Base-by-base conservation (phyloP, 176 grass and related monocot genomes). In the Musa troglodytarum region DNA sequence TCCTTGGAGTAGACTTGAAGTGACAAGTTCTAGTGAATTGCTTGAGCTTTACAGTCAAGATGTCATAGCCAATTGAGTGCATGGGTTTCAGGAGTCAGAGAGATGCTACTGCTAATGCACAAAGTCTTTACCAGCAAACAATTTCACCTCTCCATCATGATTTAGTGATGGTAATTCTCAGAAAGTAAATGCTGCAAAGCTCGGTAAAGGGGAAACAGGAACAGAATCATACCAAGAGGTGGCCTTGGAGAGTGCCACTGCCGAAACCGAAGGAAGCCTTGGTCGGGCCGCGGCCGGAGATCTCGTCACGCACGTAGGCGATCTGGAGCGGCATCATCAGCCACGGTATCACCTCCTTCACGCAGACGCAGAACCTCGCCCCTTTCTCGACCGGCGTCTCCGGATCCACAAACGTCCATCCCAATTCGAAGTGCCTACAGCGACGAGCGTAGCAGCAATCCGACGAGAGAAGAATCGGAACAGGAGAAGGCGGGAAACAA, bases 271-370 rank as follows among this genome's bases (percentile, higher is more conserved):
- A 97, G 9, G 61, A 49, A 1, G 68, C 50, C 16, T 74, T 76
- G 22, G 51, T 76, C 9, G 69, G 52, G 13, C 74, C 0, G 52
- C 17, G 23, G 2, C 1, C 22, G 49, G 1, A 8, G 6, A 19
- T 25, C 14, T 23, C 73, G 11, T 82, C 49, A 9, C 5, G 52
- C 3, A 91, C 92, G 24, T 97, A 97, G 1, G 83, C 88, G 7
- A 97, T 76, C 79, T 90, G 86, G n/a, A 93, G 93, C 20, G 93
- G 88, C 85, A 97, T 84, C 93, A 87, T 88, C 49, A 97, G 56
- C 90, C 90, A 93, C 1, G 93, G 93, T 43, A 93, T 26, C 79
- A 89, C 1, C 84, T 97, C 90, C 79, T 85, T 93, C 72, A 85
- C 87, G 29, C 93, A 93, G 51, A 90, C 79, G 67, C 93, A 97